A percentile compares a stretch with the other conserved stretches of the same genome.
Conservation (phyloP, 805 yeast species). For the Wickerhamiella sorbophila region DNA sequence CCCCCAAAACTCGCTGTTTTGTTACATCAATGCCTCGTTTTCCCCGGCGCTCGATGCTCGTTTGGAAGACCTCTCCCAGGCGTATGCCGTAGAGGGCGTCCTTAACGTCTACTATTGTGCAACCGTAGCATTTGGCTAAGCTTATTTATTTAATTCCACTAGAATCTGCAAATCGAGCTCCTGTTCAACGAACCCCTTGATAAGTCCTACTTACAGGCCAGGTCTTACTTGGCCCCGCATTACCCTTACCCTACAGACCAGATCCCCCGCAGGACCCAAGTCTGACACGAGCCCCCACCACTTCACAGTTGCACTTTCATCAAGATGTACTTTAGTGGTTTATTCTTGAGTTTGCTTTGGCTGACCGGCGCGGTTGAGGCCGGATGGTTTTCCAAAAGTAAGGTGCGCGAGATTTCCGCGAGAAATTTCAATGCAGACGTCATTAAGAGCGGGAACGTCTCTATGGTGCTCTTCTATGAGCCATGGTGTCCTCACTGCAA, state of each 20-base stretch:
- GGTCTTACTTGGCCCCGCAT: no score
- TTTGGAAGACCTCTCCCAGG: constrained; percentile 21
- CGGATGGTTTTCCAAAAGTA: constrained; percentile 7
- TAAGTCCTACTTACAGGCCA: no score
- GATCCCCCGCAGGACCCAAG: no score
- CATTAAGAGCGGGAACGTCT: constrained; percentile 54
- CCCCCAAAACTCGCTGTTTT: constrained; percentile 24
- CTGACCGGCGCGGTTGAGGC: constrained; percentile 3
- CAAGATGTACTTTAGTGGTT: background rate
- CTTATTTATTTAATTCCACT: background rate
- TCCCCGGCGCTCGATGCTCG: constrained; percentile 29
- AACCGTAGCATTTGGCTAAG: constrained; percentile 25
- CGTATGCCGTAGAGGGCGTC: constrained; percentile 20
- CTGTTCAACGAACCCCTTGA: no score
- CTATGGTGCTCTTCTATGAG: constrained; percentile 84
- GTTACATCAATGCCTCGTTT: constrained; percentile 29
- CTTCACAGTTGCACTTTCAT: background rate
- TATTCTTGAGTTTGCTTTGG: background rate
- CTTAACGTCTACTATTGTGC: constrained; percentile 24
- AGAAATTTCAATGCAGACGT: constrained; percentile 51
- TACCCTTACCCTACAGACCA: no score
- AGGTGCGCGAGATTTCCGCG: constrained; percentile 15
- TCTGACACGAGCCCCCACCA: background rate
- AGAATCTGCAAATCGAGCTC: no score
- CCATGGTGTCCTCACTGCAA: constrained; percentile 99